These are phyloP conservation scores for Cordyceps cicadae DNA, from an alignment of 2,329 filamentous ascomycete genomes.

Conservation along the genomic window DNA sequence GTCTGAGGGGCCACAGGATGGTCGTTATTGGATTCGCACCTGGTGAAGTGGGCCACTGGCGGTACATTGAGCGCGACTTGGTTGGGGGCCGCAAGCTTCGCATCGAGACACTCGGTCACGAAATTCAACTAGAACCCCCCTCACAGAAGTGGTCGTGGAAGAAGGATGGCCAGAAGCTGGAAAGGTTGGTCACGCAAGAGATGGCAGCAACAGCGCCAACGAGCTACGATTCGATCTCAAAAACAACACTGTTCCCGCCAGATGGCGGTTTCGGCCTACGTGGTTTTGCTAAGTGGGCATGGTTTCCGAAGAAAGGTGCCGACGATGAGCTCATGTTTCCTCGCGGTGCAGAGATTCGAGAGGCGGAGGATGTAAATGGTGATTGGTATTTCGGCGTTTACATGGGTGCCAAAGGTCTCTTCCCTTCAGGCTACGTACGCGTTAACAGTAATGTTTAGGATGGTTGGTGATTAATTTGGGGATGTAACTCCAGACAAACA, in stretches of 20 bases:
- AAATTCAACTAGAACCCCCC: conserved; percentile 24
- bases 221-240: conserved; percentile 20
- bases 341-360: conserved; percentile 69
- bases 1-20: conserved; percentile 76
- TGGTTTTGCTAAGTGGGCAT: conserved; percentile 63
- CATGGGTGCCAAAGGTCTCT: conserved; percentile 69
- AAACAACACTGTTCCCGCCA: conserved; percentile 51
- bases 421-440: conserved; percentile 69
- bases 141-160: conserved; percentile 48
- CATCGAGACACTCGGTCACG: conserved; percentile 41
- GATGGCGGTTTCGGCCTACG: conserved; percentile 63
- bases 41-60: conserved; percentile 55
- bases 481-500: neutral
- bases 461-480: neutral
- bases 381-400: conserved; percentile 88
- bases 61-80: conserved; percentile 60
- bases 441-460: conserved; percentile 27
- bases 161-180: conserved; percentile 29
- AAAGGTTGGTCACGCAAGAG: conserved; percentile 43
- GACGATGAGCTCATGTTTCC: conserved; percentile 79
- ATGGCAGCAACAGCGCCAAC: conserved; percentile 37
- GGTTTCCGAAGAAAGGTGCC: conserved; percentile 58
- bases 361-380: conserved; percentile 79
- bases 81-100: conserved; percentile 69
- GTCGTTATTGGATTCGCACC: conserved; percentile 69